These are phyloP conservation scores for Colletotrichum agaves DNA, from an alignment of 2,329 filamentous ascomycete genomes.

Conservation along the genomic window DNA sequence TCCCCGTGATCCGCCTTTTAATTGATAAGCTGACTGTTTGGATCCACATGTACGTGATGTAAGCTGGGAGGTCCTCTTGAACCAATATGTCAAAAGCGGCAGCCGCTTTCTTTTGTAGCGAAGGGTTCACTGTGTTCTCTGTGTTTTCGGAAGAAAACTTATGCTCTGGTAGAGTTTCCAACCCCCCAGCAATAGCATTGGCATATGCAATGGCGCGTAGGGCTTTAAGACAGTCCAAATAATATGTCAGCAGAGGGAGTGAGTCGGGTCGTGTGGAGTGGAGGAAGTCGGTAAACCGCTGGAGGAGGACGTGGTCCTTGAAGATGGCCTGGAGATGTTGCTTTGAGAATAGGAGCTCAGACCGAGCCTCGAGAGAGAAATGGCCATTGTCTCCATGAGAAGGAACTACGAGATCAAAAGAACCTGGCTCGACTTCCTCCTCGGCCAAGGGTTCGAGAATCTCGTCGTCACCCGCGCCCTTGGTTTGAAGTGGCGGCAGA, in stretches of 20 bases:
- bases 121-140: slow-evolving; percentile 64
- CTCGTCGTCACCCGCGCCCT: slow-evolving; percentile 41
- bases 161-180: slow-evolving; percentile 65
- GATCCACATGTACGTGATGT: slow-evolving; percentile 75
- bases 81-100: slow-evolving; percentile 73
- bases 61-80: slow-evolving; percentile 76
- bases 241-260: slow-evolving; percentile 75
- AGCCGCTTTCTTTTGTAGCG: slow-evolving; percentile 71
- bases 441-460: slow-evolving; percentile 49
- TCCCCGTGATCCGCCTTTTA: slow-evolving; percentile 73
- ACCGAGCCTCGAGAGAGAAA: slow-evolving; percentile 70
- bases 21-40: slow-evolving; percentile 77
- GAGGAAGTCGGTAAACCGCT: slow-evolving; percentile 75
- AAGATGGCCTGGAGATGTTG: slow-evolving; percentile 75
- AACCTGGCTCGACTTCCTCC: slow-evolving; percentile 51
- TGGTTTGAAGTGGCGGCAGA: slow-evolving; percentile 40
- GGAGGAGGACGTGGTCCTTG: slow-evolving; percentile 68
- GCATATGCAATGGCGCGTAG: slow-evolving; percentile 76
- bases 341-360: slow-evolving; percentile 72
- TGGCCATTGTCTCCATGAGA: slow-evolving; percentile 39
- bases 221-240: slow-evolving; percentile 77
- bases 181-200: slow-evolving; percentile 72
- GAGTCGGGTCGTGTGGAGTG: slow-evolving; percentile 68
- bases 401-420: slow-evolving; percentile 49
- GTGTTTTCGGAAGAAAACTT: slow-evolving; percentile 64